Conservation (phyloP, 2,329 filamentous ascomycete species). For the Exophiala calicioides region DNA sequence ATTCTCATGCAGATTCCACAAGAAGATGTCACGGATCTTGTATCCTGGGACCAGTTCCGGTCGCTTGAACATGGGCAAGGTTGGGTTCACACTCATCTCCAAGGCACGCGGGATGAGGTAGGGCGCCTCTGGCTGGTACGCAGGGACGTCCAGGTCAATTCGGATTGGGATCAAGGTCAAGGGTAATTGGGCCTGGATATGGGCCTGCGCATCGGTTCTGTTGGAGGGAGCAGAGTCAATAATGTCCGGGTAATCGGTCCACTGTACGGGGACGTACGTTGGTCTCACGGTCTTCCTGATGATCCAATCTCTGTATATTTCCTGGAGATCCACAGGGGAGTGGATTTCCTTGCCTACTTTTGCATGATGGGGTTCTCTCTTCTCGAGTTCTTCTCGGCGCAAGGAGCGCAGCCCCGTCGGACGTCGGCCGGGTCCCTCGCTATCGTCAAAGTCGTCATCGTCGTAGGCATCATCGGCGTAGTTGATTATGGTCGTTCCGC, state of each 20-base stretch:
- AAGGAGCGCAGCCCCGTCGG: conserved; percentile 82
- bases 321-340: conserved; percentile 78
- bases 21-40: conserved; percentile 88
- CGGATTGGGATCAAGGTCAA: conserved; percentile 92
- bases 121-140: conserved; percentile 57
- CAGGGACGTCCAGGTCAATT: conserved; percentile 88
- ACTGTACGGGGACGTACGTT: conserved; percentile 37
- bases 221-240: conserved; percentile 11
- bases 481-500: conserved; percentile 94
- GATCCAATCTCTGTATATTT: conserved; percentile 96
- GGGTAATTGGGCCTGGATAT: conserved; percentile 72
- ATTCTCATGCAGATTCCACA: conserved; percentile 97
- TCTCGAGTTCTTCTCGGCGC: conserved; percentile 71
- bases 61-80: conserved; percentile 73
- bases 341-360: conserved; percentile 81
- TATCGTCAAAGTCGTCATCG: conserved; percentile 62
- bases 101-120: conserved; percentile 46
- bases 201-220: conserved; percentile 61
- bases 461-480: conserved; percentile 97
- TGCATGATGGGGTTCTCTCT: conserved; percentile 66
- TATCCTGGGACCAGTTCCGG: conserved; percentile 81
- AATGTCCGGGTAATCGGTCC: background rate
- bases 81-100: conserved; percentile 58
- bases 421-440: conserved; percentile 69
- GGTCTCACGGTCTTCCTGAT: conserved; percentile 61